phyloP scores from a whole-genome alignment of 768 basidiomycete genomes.

The Albatrellus ellisii region DNA sequence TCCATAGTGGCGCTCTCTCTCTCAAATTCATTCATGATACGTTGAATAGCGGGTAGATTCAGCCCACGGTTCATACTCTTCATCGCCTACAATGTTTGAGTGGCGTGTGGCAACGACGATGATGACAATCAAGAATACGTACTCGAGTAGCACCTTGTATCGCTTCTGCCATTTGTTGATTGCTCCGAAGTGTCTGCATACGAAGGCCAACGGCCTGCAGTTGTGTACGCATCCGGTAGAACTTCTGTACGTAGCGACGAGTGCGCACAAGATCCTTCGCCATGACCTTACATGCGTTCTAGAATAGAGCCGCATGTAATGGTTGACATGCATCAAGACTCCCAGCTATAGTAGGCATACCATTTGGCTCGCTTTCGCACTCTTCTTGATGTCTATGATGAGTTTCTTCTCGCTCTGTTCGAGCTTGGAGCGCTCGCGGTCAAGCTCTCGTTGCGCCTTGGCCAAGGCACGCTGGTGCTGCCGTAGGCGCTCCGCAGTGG shows the following conservation, averaged over 20 bases:
- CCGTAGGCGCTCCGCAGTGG: constrained; percentile 91
- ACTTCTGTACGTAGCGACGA: constrained; percentile 90
- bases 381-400: constrained; percentile 89
- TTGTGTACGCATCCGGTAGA: constrained; percentile 98
- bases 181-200: constrained; percentile 92
- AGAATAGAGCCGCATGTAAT: too few relatives aligned
- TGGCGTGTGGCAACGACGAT: neutral
- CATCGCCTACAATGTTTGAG: constrained; percentile 79
- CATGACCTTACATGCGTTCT: constrained; percentile 99
- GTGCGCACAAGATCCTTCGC: constrained; percentile 98
- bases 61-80: constrained; percentile 93
- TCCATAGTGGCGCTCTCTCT: constrained; percentile 97
- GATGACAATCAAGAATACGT: constrained; percentile 20
- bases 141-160: constrained; percentile 98
- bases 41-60: constrained; percentile 88
- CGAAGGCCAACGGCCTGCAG: constrained; percentile 90
- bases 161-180: constrained; percentile 98
- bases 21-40: constrained; percentile 98
- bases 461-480: constrained; percentile 94
- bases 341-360: too few relatives aligned
- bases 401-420: constrained; percentile 98
- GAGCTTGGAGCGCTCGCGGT: constrained; percentile 87
- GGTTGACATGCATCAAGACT: too few relatives aligned
- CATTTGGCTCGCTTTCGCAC: constrained; percentile 90
- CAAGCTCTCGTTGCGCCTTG: constrained; percentile 96